phyloP scores from a whole-genome alignment of 768 basidiomycete genomes.

The Rhizopogon vinicolor region DNA sequence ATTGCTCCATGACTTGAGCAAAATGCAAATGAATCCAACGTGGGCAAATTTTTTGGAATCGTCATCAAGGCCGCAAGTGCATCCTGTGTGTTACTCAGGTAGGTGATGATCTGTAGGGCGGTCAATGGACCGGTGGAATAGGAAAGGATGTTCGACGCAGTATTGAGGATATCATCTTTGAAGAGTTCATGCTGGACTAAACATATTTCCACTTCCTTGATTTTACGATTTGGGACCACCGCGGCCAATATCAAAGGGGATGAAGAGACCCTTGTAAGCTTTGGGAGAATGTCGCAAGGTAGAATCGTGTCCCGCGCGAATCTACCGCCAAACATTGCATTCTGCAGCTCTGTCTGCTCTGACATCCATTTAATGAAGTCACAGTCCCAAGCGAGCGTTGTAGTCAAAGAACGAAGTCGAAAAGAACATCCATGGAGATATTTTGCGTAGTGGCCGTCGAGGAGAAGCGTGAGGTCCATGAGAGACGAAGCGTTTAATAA shows the following conservation, averaged over 20 bases:
- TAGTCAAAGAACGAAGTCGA: slow-evolving; percentile 18
- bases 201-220: slow-evolving; percentile 21
- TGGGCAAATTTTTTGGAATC: slow-evolving; percentile 14
- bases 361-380: slow-evolving; percentile 15
- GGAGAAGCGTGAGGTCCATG: slow-evolving; percentile 19
- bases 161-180: slow-evolving; percentile 18
- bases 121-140: slow-evolving; percentile 16
- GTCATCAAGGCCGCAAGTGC: slow-evolving; percentile 14
- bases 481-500: slow-evolving; percentile 17
- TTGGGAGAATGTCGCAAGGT: slow-evolving; percentile 10
- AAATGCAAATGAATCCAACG: slow-evolving; percentile 15
- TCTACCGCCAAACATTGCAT: slow-evolving; percentile 20
- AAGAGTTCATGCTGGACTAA: slow-evolving; percentile 19
- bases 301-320: slow-evolving; percentile 8
- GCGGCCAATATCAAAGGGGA: slow-evolving; percentile 20
- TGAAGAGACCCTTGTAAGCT: slow-evolving; percentile 19
- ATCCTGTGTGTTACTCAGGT: slow-evolving; percentile 8
- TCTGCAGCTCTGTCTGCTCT: slow-evolving; percentile 12
- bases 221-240: slow-evolving; percentile 18
- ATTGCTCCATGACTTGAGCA: slow-evolving; percentile 21
- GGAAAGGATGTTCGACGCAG: slow-evolving; percentile 14
- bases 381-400: slow-evolving; percentile 18
- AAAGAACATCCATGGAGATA: slow-evolving; percentile 19
- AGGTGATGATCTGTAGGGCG: slow-evolving; percentile 19
- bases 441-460: slow-evolving; percentile 15